These are phyloP conservation scores for Ceratocystis diversiconidia DNA, from an alignment of 2,329 filamentous ascomycete genomes.

Conservation along the genomic window DNA sequence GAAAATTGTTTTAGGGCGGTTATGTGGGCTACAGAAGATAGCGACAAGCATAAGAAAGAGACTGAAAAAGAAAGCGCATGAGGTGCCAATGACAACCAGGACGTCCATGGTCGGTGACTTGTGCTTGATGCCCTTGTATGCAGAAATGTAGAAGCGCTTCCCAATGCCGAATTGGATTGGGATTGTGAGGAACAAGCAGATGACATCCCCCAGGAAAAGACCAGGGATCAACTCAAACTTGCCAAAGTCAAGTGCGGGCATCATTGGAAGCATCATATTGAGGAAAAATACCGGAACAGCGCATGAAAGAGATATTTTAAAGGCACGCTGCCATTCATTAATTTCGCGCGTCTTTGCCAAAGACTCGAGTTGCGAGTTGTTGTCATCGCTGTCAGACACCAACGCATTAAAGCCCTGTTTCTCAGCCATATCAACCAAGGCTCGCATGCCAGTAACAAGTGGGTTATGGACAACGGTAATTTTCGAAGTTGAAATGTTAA, in stretches of 20 bases:
- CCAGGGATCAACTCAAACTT: conserved; percentile 52
- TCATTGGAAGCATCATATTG: conserved; percentile 89
- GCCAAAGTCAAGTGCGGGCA: conserved; percentile 66
- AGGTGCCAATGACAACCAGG: conserved; percentile 82
- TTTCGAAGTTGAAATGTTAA: conserved; percentile 61
- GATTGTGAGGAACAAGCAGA: conserved; percentile 72
- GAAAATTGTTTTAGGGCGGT: conserved; percentile 75
- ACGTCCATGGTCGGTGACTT: conserved; percentile 95
- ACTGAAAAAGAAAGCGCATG: conserved; percentile 93
- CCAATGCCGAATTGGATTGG: conserved; percentile 95
- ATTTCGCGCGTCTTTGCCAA: conserved; percentile 94
- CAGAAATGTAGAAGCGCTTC: conserved; percentile 80
- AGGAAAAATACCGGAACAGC: conserved; percentile 83
- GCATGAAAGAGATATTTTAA: conserved; percentile 63
- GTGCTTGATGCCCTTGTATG: conserved; percentile 87
- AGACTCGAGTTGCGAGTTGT: conserved; percentile 90
- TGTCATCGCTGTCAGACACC: conserved; percentile 82
- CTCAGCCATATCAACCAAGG: conserved; percentile 71
- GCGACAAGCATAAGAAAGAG: conserved; percentile 75
- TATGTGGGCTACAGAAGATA: conserved; percentile 58
- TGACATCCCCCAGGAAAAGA: conserved; percentile 73
- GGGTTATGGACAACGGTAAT: conserved; percentile 62
- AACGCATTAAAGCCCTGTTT: conserved; percentile 75
- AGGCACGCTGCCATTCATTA: conserved; percentile 75
- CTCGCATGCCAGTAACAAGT: conserved; percentile 59